These are phyloP conservation scores for Elongisporangium senticosum DNA, from an alignment of 352 stramenopile genomes.

Conservation along the genomic window DNA sequence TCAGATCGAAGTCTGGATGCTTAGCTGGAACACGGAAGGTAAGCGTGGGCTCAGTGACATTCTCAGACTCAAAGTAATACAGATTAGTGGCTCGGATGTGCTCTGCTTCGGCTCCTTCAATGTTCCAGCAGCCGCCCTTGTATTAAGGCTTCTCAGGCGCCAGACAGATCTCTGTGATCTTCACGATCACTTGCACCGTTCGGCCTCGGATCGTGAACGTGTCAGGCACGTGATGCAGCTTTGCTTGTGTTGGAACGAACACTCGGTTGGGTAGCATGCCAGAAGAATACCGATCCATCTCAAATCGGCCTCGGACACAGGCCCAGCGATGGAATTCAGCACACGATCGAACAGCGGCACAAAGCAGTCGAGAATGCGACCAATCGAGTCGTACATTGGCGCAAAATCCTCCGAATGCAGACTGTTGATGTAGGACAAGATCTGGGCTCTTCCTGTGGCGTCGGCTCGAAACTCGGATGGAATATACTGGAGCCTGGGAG, in stretches of 20 bases:
- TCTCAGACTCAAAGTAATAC: constrained; percentile 47
- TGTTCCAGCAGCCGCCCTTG: constrained; percentile 35
- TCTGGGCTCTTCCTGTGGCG: constrained; percentile 14
- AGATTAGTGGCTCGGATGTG: constrained; percentile 40
- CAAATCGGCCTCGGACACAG: no score
- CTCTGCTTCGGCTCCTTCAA: constrained; percentile 38
- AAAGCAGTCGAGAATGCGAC: constrained; percentile 23
- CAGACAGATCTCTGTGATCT: constrained; percentile 42
- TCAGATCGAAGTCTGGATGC: constrained; percentile 22
- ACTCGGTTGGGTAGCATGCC: background rate
- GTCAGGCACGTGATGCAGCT: background rate
- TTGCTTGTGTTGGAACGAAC: background rate
- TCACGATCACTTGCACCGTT: constrained; percentile 39
- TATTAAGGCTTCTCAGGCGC: constrained; percentile 33
- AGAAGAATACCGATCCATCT: no score
- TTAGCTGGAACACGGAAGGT: constrained; percentile 26
- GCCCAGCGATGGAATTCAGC: background rate
- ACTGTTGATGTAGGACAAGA: constrained; percentile 53
- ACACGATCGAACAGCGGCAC: constrained; percentile 32
- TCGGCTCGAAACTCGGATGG: constrained; percentile 15
- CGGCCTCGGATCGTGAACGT: constrained; percentile 15
- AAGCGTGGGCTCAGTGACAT: constrained; percentile 35
- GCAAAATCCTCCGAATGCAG: constrained; percentile 24
- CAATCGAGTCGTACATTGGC: constrained; percentile 25
- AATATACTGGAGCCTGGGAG: constrained; percentile 33